Base-by-base conservation (phyloP, 202 grass and related monocot genomes). In the Brachypodium distachyon region DNA sequence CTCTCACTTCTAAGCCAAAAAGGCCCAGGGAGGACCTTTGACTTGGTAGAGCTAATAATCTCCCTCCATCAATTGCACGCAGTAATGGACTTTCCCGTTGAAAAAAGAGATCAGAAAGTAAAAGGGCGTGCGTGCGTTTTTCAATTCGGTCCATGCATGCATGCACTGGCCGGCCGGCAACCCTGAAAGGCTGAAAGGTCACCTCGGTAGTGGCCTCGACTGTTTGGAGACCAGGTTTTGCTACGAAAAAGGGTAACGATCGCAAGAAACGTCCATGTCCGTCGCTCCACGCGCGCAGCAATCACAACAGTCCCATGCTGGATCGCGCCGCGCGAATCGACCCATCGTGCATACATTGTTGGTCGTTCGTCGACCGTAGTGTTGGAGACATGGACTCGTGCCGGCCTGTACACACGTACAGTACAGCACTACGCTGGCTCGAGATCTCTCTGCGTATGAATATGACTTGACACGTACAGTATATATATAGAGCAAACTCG, bases 181-280 rank as follows among this genome's bases (percentile, higher is more conserved):
- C 16, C n/a, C n/a, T n/a, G n/a, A n/a, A n/a, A n/a, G n/a, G n/a
- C 60, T 66, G 50, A 67, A 43, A 55, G 36, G 62, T 56, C 76
- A 67, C 62, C 49, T 68, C 62, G 76, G 47, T 68, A 68, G 76
- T 79, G 62, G 49, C 7, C 9, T 68, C 22, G 5, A 68, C 76
- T 79, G 49, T 79, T 76, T 3, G 3, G 50, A 8, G 39, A 16
- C 39, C 72, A 22, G 40, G 38, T 17, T 76, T 68, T 67, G 46
- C 23, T 39, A 25, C 14, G 9, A 28, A 49, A 27, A 63, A 67
- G 39, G n/a, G 8, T 11, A 49, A 38, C 23, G 54, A 75, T 34
- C 39, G 34, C 26, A 6, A 9, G 26, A 7, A 44, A 67, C 9
- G 17, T 67, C 40, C 10, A 10, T 31, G 39, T 67, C 39, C 39